Evolutionary conservation across 345 rosid species (phyloP), one percentile per base, ranked within the genome.

Genomic region (Citrus medica): DNA sequence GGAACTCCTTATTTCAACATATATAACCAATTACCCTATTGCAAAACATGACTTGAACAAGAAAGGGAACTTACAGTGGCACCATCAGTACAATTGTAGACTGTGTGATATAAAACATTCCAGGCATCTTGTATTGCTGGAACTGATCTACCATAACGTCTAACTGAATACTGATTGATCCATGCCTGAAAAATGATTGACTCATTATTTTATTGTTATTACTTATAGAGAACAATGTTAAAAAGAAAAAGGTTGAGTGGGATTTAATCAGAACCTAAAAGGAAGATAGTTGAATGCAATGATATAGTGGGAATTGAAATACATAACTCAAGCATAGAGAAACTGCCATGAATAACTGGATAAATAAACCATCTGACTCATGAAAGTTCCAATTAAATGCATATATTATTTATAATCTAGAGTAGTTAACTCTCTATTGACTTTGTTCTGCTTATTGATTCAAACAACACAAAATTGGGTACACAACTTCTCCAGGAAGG

Each of bases 81-180:
- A 77, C 88, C 90, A 68, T 89, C 94, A 14, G 92, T 89, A 84
- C 94, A 91, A 75, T 91, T 91, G 79, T 89, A 91, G 77, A 91
- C 70, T 13, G 94, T 88, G 85, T 81, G 91, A 79, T 88, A 84
- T 58, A 91, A 82, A 72, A 88, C 84, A 64, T 76, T 81, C 94
- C 94, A 91, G 25, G 94, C 89, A 13, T 88, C 85, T 74, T 82
- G 83, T 55, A 88, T 76, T 35, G 60, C 73, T 72, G 89, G 80
- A 81, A 82, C 77, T 55, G 86, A 63, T 74, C 42, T 84, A 51
- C 95, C 93, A 82, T 91, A 89, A 28, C 92, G 92, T 82, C 95
- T 88, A 46, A 83, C 74, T 68, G 89, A 69, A 76, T 89, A 89
- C 10, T 66, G 79, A 79, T 83, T 72, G n/a, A 89, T 85, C 95